Conservation (phyloP, 1,139 yeast species). For the Kodamaea sp. region DNA sequence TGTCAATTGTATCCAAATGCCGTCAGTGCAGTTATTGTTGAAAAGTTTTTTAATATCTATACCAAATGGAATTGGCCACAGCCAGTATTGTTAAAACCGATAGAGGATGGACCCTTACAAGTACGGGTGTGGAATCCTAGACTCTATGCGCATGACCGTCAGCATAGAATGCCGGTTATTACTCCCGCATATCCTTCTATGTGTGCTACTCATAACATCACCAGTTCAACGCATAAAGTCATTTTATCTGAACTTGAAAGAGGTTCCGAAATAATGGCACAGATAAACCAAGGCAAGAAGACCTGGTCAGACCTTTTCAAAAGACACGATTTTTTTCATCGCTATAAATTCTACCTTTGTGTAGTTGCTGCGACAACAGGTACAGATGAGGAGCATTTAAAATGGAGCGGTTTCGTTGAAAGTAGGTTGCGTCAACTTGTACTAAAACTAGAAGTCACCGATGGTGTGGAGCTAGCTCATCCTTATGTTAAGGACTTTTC, state of each 20-base stretch:
- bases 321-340: constrained; percentile 78
- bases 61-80: constrained; percentile 98
- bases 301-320: constrained; percentile 75
- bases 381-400: constrained; percentile 74
- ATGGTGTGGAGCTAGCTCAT: constrained; percentile 81
- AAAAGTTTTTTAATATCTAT: constrained; percentile 83
- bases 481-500: constrained; percentile 84
- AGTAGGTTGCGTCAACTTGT: constrained; percentile 81
- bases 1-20: constrained; percentile 97
- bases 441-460: constrained; percentile 73
- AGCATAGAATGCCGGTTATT: constrained; percentile 96
- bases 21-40: constrained; percentile 85
- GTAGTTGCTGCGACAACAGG: constrained; percentile 77
- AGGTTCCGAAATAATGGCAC: constrained; percentile 70
- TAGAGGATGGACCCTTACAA: constrained; percentile 96
- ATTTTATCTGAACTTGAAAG: constrained; percentile 74
- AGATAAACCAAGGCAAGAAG: constrained; percentile 63
- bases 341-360: constrained; percentile 83
- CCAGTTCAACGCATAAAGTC: constrained; percentile 80
- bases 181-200: constrained; percentile 99
- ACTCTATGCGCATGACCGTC: constrained; percentile 81
- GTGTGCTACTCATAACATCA: constrained; percentile 98
- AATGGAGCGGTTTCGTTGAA: constrained; percentile 93
- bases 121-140: constrained; percentile 97
- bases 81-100: constrained; percentile 87